These are phyloP conservation scores for Alternaria infectoria DNA, from an alignment of 2,329 filamentous ascomycete species.

Conservation along the genomic window DNA sequence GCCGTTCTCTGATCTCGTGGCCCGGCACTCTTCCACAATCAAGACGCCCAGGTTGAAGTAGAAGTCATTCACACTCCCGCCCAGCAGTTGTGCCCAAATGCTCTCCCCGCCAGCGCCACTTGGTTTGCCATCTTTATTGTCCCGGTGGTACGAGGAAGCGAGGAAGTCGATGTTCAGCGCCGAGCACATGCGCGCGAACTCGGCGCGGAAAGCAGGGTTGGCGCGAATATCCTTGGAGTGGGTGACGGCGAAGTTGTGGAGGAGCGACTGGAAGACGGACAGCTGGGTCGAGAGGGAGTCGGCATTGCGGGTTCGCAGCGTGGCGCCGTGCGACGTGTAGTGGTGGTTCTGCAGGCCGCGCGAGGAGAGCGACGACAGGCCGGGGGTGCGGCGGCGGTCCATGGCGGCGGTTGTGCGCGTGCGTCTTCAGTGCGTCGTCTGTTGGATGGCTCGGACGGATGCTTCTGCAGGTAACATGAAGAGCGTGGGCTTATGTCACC, in stretches of 20 bases:
- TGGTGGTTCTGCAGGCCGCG: conserved; percentile 76
- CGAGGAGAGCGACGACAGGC: conserved; percentile 74
- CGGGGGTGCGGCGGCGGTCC: conserved; percentile 76
- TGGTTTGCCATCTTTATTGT: conserved; percentile 57
- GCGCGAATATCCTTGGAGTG: conserved; percentile 96
- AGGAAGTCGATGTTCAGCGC: conserved; percentile 96
- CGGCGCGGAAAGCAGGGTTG: conserved; percentile 90
- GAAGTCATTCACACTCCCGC: conserved; percentile 93
- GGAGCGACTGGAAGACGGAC: conserved; percentile 90
- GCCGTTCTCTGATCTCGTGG: conserved; percentile 87
- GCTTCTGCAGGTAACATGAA: neutral
- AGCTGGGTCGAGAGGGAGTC: conserved; percentile 90
- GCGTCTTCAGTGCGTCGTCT: neutral
- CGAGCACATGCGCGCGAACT: conserved; percentile 98
- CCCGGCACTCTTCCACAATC: conserved; percentile 89
- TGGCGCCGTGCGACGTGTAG: conserved; percentile 87
- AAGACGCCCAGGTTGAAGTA: conserved; percentile 98
- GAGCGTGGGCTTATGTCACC: neutral
- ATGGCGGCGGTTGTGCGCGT: conserved; percentile 31
- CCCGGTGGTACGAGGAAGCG: conserved; percentile 59
- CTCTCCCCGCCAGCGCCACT: conserved; percentile 64
- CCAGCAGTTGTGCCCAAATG: conserved; percentile 92
- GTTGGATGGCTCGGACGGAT: neutral
- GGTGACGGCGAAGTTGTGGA: conserved; percentile 93
- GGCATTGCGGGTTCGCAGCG: conserved; percentile 82